Evolutionary conservation across 345 rosid genomes (phyloP).

Genomic region (Ceriops decandra): DNA sequence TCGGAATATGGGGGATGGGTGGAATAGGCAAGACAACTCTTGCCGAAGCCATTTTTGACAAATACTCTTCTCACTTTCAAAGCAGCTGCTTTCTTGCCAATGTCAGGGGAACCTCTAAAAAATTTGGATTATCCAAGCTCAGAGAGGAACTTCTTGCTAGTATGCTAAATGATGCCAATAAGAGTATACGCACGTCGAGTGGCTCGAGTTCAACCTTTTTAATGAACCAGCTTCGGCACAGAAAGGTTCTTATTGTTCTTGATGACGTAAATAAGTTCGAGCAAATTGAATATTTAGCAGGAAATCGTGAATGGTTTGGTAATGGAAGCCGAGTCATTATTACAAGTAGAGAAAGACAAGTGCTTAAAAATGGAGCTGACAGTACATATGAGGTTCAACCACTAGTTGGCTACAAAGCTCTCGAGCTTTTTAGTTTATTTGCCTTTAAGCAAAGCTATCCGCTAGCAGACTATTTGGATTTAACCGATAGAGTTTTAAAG

Average conservation of each 20-base stretch:
- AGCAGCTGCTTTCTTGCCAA: slow-evolving; percentile 12
- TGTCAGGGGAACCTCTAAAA: slow-evolving; percentile 2
- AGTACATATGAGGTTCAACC: not conserved
- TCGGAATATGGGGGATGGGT: slow-evolving; percentile 25
- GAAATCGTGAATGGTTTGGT: too few species aligned
- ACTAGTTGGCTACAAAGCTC: not conserved
- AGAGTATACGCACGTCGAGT: too few species aligned
- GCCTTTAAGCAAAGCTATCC: too few species aligned
- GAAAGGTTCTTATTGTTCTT: too few species aligned
- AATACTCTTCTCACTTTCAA: not conserved
- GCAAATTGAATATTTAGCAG: too few species aligned
- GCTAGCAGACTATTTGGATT: too few species aligned
- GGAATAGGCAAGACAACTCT: slow-evolving; percentile 30
- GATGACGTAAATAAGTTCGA: too few species aligned
- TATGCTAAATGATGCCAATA: not conserved
- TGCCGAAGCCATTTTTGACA: slow-evolving; percentile 13
- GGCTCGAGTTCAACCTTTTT: too few species aligned
- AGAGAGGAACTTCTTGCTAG: not conserved
- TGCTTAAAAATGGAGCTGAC: slow-evolving; percentile 1
- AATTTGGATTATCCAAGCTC: not conserved
- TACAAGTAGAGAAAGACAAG: not conserved
- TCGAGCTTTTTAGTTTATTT: not conserved
- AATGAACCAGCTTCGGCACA: too few species aligned
- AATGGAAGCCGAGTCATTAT: not conserved
- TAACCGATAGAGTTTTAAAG: too few species aligned